phyloP scores from a whole-genome alignment of 345 rosid species.

The Salix suchowensis region DNA sequence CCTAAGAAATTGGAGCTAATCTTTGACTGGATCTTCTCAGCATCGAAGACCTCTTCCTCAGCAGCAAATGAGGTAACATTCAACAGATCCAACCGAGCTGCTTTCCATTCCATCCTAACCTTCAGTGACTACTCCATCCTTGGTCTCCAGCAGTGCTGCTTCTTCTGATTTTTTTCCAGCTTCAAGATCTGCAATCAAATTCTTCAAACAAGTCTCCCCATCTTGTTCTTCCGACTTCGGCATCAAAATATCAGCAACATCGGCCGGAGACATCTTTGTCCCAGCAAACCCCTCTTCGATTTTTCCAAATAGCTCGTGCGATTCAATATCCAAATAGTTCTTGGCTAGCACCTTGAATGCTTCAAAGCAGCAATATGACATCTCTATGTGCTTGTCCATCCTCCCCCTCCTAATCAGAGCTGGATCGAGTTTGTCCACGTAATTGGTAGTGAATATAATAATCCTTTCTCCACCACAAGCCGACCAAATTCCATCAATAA shows the following conservation, averaged over 20 bases:
- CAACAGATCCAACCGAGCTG: no score
- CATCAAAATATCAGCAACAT: constrained; percentile 14
- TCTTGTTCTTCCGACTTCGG: constrained; percentile 1
- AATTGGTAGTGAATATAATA: constrained; percentile 16
- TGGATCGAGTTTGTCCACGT: constrained; percentile 18
- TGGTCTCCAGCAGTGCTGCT: not conserved
- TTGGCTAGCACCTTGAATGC: constrained; percentile 6
- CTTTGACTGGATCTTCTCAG: no score
- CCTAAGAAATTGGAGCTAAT: no score
- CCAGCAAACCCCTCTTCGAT: not conserved
- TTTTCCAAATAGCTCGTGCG: not conserved
- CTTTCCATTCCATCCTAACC: no score
- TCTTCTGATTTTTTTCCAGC: not conserved
- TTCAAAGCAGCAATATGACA: constrained; percentile 13
- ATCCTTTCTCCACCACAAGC: constrained; percentile 16
- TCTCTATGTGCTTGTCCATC: constrained; percentile 14
- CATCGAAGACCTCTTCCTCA: no score
- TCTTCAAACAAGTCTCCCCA: constrained; percentile 4
- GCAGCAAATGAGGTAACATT: no score
- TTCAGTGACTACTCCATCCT: not conserved
- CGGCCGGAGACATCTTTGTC: constrained; percentile 11
- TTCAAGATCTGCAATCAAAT: constrained; percentile 5
- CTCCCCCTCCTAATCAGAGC: constrained; percentile 14
- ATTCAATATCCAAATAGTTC: constrained; percentile 3
- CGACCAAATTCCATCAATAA: constrained; percentile 13